Conservation (phyloP, 805 yeast genomes). For the Martiniozyma abietophila region DNA sequence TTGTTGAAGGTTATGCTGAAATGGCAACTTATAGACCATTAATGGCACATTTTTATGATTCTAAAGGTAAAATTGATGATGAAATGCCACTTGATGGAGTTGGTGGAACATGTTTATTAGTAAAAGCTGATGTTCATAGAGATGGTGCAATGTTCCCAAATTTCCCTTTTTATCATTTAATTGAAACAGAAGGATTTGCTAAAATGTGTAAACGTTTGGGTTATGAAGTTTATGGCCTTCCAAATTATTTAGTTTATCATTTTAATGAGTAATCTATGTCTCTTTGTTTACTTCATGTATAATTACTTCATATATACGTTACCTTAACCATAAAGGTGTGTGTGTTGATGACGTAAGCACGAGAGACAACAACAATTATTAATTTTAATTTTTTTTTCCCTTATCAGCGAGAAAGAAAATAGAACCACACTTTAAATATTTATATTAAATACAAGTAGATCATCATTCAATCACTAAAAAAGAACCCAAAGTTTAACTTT, state of each 20-base stretch:
- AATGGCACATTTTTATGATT: conserved; percentile 82
- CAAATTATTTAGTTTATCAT: conserved; percentile 89
- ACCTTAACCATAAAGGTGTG: too few species aligned
- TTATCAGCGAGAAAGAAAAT: too few species aligned
- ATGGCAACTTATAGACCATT: conserved; percentile 89
- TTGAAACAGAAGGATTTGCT: conserved; percentile 98
- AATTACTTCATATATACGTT: too few species aligned
- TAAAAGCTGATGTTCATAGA: conserved; percentile 94
- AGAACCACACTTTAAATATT: too few species aligned
- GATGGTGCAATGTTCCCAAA: conserved; percentile 99
- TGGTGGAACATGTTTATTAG: conserved; percentile 95
- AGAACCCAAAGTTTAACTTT: too few species aligned
- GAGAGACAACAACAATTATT: too few species aligned
- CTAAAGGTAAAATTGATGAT: conserved; percentile 48
- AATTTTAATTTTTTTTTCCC: too few species aligned
- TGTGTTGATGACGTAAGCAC: too few species aligned
- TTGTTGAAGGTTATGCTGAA: conserved; percentile 91
- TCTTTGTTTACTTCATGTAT: too few species aligned
- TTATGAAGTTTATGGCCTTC: conserved; percentile 85
- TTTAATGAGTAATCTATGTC: conserved; percentile 76
- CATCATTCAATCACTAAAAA: too few species aligned
- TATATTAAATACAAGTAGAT: too few species aligned
- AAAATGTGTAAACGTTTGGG: conserved; percentile 94
- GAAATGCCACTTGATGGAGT: conserved; percentile 93
- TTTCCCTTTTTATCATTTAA: conserved; percentile 92